phyloP scores from a whole-genome alignment of 1,284 basidiomycete genomes.

The Cryptococcus sp. region DNA sequence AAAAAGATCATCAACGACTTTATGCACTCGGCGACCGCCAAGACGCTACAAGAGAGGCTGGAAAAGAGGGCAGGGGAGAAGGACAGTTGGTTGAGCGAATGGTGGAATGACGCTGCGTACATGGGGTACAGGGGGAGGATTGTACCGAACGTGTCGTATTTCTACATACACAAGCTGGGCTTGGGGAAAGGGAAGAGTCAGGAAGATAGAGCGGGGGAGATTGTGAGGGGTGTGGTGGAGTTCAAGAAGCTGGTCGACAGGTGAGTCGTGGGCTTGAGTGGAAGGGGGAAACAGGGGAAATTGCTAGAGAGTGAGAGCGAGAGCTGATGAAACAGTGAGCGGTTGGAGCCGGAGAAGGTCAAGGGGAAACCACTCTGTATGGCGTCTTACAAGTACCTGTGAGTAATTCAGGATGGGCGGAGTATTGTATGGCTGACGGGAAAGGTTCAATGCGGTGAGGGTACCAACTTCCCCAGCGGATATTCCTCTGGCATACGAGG shows the following conservation, averaged over 20 bases:
- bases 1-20: constrained; percentile 63
- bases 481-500: constrained; percentile 74
- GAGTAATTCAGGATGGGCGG: constrained; percentile 35
- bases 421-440: neutral
- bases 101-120: constrained; percentile 93
- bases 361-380: constrained; percentile 81
- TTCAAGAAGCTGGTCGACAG: constrained; percentile 76
- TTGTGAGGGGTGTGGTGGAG: constrained; percentile 74
- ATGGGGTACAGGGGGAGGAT: constrained; percentile 63
- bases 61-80: constrained; percentile 59
- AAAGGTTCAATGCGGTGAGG: constrained; percentile 80
- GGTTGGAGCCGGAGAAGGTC: constrained; percentile 84
- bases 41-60: constrained; percentile 73
- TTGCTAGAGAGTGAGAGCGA: neutral
- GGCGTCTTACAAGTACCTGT: constrained; percentile 91
- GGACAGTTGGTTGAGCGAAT: constrained; percentile 86
- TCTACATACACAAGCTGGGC: constrained; percentile 81
- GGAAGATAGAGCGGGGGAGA: constrained; percentile 65
- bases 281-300: neutral
- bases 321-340: constrained; percentile 51
- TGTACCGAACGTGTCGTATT: constrained; percentile 92
- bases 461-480: constrained; percentile 81
- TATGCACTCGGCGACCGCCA: constrained; percentile 61
- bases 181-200: constrained; percentile 53
- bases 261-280: constrained; percentile 50